Base-by-base conservation (phyloP, 306 rosid species). In the Corylus avellana region DNA sequence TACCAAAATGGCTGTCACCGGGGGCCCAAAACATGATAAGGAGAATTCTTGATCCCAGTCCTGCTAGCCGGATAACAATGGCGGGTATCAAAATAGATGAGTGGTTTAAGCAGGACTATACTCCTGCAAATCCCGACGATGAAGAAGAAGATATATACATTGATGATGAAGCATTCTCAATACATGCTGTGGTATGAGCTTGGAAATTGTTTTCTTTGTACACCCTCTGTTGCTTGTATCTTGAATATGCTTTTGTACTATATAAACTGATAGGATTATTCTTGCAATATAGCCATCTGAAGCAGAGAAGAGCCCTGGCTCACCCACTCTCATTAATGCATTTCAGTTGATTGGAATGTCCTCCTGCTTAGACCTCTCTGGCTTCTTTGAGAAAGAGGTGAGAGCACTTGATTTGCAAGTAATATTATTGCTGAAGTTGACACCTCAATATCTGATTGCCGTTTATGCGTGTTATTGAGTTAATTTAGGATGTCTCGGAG, bases 331-430 rank as follows among this genome's bases (percentile, higher is more conserved):
- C 44, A 92, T 95, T 64, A 95, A 95, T 76, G 98, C 98, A 71
- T 95, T 95, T 83, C 90, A 95, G 81, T 84, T 95, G 73, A 95
- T 95, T 74, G 98, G 98, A 77, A 95, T 95, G 98, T 95, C 98
- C 44, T 89, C 96, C 0, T 84, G 89, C 86, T 79, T 95, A 42
- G 98, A 95, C 87, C 98, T 95, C 85, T 95, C 98, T 25, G 97
- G 97, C 63, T 88, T 95, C 82, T 95, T 95, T 78, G 98, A 95
- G 89, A 85, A 85, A 81, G 98, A 95, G 97, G 98, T 92, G 83
- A 84, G 89, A 48, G 59, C 77, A 53, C n/a, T 5, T 32, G 18
- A 48, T 63, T 80, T 32, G n/a, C 39, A 29, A 48, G 68, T 4
- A 32, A 16, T 11, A 46, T 55, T 62, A 13, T 76, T 79, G 7